These are phyloP conservation scores for Erythrophleum ivorense DNA, from an alignment of 331 rosid species.

Conservation along the genomic window DNA sequence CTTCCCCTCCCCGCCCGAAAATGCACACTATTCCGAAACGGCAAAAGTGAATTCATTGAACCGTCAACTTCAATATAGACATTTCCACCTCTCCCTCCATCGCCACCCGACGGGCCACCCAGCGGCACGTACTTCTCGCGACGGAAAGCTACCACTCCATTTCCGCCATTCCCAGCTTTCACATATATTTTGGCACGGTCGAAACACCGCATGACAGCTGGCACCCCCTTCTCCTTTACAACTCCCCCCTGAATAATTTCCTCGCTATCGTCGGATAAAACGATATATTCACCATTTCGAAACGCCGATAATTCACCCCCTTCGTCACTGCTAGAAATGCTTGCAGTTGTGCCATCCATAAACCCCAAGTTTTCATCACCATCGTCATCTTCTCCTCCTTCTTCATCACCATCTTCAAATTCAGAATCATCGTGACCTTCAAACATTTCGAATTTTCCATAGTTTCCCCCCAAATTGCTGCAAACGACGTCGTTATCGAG, in stretches of 20 bases:
- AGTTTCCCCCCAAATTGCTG: conserved; percentile 30
- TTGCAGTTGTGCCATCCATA: conserved; percentile 32
- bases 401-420: conserved; percentile 36
- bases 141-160: conserved; percentile 89
- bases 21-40: conserved; percentile 87
- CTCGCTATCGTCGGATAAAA: conserved; percentile 22
- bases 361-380: conserved; percentile 18
- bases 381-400: conserved; percentile 11
- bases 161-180: conserved; percentile 86
- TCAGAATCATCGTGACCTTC: conserved; percentile 52
- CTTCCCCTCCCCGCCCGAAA: conserved; percentile 82
- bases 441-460: conserved; percentile 45
- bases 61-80: conserved; percentile 84
- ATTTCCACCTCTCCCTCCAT: conserved; percentile 91
- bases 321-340: conserved; percentile 3
- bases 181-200: conserved; percentile 79
- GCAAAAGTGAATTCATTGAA: conserved; percentile 79
- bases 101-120: conserved; percentile 94
- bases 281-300: conserved; percentile 19
- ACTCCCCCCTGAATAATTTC: conserved; percentile 36
- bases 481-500: neutral
- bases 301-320: conserved; percentile 33
- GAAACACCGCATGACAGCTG: conserved; percentile 95
- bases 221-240: conserved; percentile 86
- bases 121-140: conserved; percentile 88